A percentile compares a stretch with the other conserved stretches of the same genome.
Evolutionary conservation across 1,284 basidiomycete species (phyloP).

Genomic region (Peniophora sp.): DNA sequence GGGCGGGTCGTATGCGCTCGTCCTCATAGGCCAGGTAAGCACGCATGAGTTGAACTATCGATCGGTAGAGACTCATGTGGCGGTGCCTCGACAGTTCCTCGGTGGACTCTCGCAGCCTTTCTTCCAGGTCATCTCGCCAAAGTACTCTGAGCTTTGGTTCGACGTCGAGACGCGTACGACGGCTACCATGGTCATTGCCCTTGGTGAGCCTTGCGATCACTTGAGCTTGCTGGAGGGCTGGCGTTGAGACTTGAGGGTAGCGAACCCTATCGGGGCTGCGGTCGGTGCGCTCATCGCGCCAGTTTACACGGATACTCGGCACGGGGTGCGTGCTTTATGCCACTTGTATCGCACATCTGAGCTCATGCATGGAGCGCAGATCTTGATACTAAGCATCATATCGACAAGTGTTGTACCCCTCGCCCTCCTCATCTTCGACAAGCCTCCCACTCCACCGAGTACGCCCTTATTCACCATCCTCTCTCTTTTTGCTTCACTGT

Average conservation of each 20-base stretch:
- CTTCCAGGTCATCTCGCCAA: conserved; percentile 60
- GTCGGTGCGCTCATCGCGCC: conserved; percentile 67
- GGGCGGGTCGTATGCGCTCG: conserved; percentile 45
- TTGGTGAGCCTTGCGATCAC: conserved; percentile 40
- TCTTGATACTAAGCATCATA: conserved; percentile 63
- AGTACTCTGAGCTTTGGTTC: conserved; percentile 77
- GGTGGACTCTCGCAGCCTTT: conserved; percentile 51
- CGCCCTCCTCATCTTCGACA: conserved; percentile 45
- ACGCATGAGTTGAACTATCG: conserved; percentile 2
- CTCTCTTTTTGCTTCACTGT: neutral
- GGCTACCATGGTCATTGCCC: conserved; percentile 72
- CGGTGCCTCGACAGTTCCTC: conserved; percentile 32
- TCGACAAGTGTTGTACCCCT: conserved; percentile 50
- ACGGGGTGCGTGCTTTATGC: conserved; percentile 30
- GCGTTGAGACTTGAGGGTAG: too few species aligned
- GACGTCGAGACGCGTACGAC: conserved; percentile 65
- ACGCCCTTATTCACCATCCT: conserved; percentile 13
- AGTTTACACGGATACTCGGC: conserved; percentile 39
- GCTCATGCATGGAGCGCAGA: conserved; percentile 27
- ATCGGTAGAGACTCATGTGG: conserved; percentile 2
- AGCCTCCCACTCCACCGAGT: conserved; percentile 74
- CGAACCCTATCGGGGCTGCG: conserved; percentile 54
- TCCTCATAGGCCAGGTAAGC: conserved; percentile 61
- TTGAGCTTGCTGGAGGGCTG: too few species aligned
- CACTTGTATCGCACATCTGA: neutral